phyloP scores from a whole-genome alignment of 2,329 filamentous ascomycete genomes.

The Exophiala viscosa region DNA sequence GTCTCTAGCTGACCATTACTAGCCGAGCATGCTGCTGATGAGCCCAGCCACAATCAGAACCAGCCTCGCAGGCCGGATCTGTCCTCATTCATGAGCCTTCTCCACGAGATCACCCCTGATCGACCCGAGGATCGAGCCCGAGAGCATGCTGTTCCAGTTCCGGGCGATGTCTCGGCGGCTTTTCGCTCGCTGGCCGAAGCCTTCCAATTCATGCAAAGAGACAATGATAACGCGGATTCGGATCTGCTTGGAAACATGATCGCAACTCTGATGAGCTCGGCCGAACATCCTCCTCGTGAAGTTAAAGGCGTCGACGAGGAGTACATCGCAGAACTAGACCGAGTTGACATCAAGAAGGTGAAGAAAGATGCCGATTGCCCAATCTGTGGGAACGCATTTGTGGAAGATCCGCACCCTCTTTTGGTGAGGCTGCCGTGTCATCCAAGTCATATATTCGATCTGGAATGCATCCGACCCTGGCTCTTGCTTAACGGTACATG shows the following conservation, averaged over 20 bases:
- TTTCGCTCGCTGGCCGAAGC: constrained; percentile 60
- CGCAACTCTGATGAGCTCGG: constrained; percentile 50
- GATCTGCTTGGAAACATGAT: constrained; percentile 55
- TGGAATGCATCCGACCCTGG: constrained; percentile 64
- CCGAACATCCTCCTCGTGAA: constrained; percentile 57
- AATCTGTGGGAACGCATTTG: constrained; percentile 53
- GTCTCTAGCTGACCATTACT: constrained; percentile 3
- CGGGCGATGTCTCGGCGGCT: constrained; percentile 57
- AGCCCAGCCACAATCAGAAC: constrained; percentile 10
- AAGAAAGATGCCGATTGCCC: constrained; percentile 41
- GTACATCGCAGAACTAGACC: constrained; percentile 29
- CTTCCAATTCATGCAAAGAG: constrained; percentile 54
- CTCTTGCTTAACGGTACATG: constrained; percentile 62
- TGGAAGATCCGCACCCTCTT: constrained; percentile 59
- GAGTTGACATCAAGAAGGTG: constrained; percentile 30
- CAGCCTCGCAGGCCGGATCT: constrained; percentile 58
- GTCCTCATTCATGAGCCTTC: constrained; percentile 61
- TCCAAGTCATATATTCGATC: constrained; percentile 59
- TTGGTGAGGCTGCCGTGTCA: constrained; percentile 62
- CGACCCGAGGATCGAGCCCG: constrained; percentile 48
- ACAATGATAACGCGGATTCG: constrained; percentile 37
- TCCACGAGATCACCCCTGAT: constrained; percentile 55
- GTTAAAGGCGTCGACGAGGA: constrained; percentile 60
- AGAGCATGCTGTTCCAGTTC: constrained; percentile 57
- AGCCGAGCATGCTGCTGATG: constrained; percentile 29